Evolutionary conservation across 139 green algal species (phyloP).

Genomic region (Chloropicon primus): DNA sequence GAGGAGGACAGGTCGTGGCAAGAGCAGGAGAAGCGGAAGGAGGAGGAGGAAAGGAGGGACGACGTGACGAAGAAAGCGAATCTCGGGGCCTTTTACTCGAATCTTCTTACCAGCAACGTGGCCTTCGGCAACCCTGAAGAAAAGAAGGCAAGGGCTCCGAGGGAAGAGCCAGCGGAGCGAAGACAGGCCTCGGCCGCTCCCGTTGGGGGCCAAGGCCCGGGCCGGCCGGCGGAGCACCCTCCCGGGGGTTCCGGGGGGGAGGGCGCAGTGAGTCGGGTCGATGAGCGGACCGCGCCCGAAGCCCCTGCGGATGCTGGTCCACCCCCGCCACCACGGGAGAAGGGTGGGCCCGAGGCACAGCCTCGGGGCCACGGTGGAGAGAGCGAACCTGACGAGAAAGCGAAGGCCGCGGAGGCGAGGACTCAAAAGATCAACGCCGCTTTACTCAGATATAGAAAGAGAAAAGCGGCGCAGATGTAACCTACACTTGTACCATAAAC

Average conservation of each 20-base stretch:
- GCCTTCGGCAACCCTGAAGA: conserved; percentile 32
- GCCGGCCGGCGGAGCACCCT: no score
- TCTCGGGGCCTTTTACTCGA: neutral
- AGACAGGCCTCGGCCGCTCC: no score
- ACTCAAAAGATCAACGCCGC: neutral
- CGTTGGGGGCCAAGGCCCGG: no score
- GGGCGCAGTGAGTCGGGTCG: no score
- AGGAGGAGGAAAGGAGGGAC: conserved; percentile 9
- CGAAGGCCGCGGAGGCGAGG: neutral
- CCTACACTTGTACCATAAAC: no score
- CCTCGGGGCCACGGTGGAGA: no score
- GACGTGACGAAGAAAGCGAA: conserved; percentile 24
- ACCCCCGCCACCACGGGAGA: neutral
- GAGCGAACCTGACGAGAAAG: no score
- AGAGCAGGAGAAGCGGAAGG: conserved; percentile 22
- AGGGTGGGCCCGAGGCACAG: neutral
- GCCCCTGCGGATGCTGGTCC: no score
- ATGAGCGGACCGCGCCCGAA: no score
- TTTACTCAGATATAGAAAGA: neutral
- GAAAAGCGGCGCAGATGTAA: neutral
- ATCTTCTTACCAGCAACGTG: conserved; percentile 47
- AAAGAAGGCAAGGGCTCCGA: no score
- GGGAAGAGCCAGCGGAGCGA: no score
- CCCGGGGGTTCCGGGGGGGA: no score
- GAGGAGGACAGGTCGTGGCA: conserved; percentile 65